These are phyloP conservation scores for Hordeum marinum DNA, from an alignment of 176 grass and related monocot species.

Conservation along the genomic window DNA sequence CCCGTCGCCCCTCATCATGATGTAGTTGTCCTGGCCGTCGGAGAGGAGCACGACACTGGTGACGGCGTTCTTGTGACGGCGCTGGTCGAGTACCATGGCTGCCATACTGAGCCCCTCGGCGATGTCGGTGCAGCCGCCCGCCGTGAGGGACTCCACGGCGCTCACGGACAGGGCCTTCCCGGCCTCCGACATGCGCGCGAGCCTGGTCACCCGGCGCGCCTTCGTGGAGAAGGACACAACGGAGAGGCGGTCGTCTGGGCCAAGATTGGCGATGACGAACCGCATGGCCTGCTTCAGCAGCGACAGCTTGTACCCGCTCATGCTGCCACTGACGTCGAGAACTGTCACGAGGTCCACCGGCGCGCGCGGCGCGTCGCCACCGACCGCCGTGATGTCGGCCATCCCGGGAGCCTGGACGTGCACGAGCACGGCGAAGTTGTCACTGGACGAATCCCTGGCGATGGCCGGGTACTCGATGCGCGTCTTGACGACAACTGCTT, in stretches of 20 bases:
- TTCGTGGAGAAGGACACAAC: constrained; percentile 49
- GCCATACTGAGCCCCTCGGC: constrained; percentile 45
- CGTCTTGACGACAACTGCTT: constrained; percentile 31
- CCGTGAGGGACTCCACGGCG: constrained; percentile 37
- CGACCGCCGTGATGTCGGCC: background rate
- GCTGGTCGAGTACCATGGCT: constrained; percentile 47
- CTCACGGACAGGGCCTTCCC: constrained; percentile 12
- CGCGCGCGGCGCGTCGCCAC: background rate
- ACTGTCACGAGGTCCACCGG: constrained; percentile 58
- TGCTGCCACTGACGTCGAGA: constrained; percentile 65
- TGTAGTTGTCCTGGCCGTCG: constrained; percentile 62
- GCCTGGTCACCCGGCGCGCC: constrained; percentile 38
- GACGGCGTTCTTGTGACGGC: constrained; percentile 49
- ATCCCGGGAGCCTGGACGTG: constrained; percentile 43
- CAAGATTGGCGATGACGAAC: constrained; percentile 67
- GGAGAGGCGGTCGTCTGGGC: constrained; percentile 53
- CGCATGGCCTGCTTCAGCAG: constrained; percentile 59
- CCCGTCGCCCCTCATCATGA: background rate
- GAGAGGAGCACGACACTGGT: constrained; percentile 80
- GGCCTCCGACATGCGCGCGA: constrained; percentile 37
- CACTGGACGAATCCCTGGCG: constrained; percentile 9
- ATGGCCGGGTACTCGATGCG: constrained; percentile 43
- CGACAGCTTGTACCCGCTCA: constrained; percentile 33
- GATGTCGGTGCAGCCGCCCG: constrained; percentile 52
- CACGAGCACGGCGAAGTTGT: constrained; percentile 45